These are phyloP conservation scores for Neofusicoccum sp. DNA, from an alignment of 2,329 filamentous ascomycete species.

Conservation along the genomic window DNA sequence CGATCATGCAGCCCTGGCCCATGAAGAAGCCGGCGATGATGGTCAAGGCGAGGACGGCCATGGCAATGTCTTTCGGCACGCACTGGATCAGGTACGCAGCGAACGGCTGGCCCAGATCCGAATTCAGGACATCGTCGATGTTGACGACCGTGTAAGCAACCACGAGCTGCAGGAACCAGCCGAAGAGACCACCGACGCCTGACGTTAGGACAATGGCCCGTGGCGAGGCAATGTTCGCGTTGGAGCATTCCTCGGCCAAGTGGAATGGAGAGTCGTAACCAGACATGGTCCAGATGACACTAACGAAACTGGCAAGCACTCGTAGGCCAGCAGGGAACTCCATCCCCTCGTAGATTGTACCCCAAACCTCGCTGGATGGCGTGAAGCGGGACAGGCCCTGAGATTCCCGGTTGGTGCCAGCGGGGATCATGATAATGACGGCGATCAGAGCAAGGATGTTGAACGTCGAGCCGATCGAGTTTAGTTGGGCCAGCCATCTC, in stretches of 20 bases:
- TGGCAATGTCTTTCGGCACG: constrained; percentile 58
- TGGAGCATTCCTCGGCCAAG: constrained; percentile 72
- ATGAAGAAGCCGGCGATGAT: constrained; percentile 70
- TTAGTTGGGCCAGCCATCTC: constrained; percentile 67
- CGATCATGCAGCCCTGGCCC: constrained; percentile 72
- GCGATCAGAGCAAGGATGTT: constrained; percentile 67
- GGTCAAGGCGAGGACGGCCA: constrained; percentile 63
- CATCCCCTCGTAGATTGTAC: constrained; percentile 63
- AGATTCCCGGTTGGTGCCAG: constrained; percentile 51
- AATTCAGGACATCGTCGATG: constrained; percentile 58
- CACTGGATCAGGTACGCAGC: constrained; percentile 68
- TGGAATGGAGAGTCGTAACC: constrained; percentile 67
- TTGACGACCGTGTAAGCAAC: constrained; percentile 70
- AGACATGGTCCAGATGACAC: constrained; percentile 66
- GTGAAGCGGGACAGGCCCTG: constrained; percentile 59
- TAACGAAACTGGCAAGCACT: constrained; percentile 69
- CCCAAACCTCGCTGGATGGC: constrained; percentile 61
- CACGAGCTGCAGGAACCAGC: constrained; percentile 72
- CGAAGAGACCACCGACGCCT: constrained; percentile 62
- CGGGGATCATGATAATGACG: constrained; percentile 67
- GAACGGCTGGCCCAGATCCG: constrained; percentile 67
- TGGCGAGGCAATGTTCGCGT: constrained; percentile 67
- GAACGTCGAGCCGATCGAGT: constrained; percentile 67
- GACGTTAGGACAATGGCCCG: constrained; percentile 71
- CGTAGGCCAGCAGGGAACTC: constrained; percentile 66